These are phyloP conservation scores for Quercus gilva DNA, from an alignment of 306 rosid genomes.

Conservation along the genomic window DNA sequence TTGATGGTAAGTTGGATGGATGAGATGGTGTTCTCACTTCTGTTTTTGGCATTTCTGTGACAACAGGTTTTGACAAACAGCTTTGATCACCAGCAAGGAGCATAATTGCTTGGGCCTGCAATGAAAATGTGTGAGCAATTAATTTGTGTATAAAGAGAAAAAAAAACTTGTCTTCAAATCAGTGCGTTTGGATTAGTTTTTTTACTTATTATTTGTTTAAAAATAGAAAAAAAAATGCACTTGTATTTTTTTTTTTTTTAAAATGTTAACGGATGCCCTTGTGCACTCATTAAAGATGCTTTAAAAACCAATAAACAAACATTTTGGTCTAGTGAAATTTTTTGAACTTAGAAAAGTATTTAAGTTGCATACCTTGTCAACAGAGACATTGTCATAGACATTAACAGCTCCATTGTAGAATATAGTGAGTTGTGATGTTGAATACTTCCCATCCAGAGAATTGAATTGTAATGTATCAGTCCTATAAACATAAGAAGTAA, in stretches of 20 bases:
- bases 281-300: no score
- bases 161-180: no score
- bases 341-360: no score
- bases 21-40: background rate
- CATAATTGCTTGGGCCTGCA: conserved; percentile 25
- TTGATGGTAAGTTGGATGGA: background rate
- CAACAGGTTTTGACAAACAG: conserved; percentile 3
- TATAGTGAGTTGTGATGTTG: conserved; percentile 28
- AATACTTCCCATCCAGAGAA: background rate
- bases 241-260: no score
- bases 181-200: no score
- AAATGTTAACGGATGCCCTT: no score
- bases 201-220: no score
- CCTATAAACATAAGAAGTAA: conserved; percentile 3
- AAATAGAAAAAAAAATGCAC: no score
- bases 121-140: background rate
- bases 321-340: no score
- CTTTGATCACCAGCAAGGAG: conserved; percentile 13
- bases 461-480: background rate
- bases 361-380: conserved; percentile 20
- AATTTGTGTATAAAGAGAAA: background rate
- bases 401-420: conserved; percentile 24
- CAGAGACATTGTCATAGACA: conserved; percentile 27
- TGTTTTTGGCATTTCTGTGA: background rate
- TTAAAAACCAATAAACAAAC: no score